Evolutionary conservation across 192 early-diverging fungal species (phyloP).

Genomic region (Backusella circina): DNA sequence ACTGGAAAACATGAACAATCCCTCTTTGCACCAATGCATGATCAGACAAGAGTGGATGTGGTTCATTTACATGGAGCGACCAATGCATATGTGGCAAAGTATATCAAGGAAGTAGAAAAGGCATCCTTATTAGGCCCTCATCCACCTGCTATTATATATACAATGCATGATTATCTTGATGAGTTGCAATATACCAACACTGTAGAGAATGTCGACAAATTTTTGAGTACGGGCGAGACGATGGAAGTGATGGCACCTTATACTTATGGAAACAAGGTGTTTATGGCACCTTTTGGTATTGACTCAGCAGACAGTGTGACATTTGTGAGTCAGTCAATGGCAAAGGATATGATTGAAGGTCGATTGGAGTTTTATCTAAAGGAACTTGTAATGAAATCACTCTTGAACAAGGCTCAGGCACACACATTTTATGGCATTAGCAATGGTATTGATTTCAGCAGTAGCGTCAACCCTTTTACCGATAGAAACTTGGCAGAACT

Average conservation of each 20-base stretch:
- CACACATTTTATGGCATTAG: conserved; percentile 49
- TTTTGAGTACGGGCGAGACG: conserved; percentile 36
- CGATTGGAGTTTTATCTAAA: conserved; percentile 51
- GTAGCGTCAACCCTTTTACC: conserved; percentile 44
- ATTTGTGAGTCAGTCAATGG: conserved; percentile 52
- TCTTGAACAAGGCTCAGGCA: conserved; percentile 40
- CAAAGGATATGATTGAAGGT: conserved; percentile 52
- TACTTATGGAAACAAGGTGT: conserved; percentile 45
- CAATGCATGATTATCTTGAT: conserved; percentile 57
- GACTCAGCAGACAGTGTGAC: conserved; percentile 49
- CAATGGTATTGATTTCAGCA: conserved; percentile 49
- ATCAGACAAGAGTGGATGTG: conserved; percentile 39
- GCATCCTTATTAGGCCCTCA: conserved; percentile 23
- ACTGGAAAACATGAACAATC: conserved; percentile 42
- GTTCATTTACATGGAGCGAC: conserved; percentile 57
- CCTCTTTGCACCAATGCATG: conserved; percentile 35
- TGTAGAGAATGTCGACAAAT: conserved; percentile 44
- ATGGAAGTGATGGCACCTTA: conserved; percentile 24
- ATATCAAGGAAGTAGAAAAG: conserved; percentile 31
- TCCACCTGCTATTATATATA: conserved; percentile 50
- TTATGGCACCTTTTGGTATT: conserved; percentile 46
- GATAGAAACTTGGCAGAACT: conserved; percentile 26
- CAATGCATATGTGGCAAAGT: conserved; percentile 47
- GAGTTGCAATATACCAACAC: conserved; percentile 53
- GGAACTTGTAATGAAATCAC: conserved; percentile 47